Evolutionary conservation across 352 stramenopile genomes (phyloP).

Genomic region (Thalassiosira gravida): DNA sequence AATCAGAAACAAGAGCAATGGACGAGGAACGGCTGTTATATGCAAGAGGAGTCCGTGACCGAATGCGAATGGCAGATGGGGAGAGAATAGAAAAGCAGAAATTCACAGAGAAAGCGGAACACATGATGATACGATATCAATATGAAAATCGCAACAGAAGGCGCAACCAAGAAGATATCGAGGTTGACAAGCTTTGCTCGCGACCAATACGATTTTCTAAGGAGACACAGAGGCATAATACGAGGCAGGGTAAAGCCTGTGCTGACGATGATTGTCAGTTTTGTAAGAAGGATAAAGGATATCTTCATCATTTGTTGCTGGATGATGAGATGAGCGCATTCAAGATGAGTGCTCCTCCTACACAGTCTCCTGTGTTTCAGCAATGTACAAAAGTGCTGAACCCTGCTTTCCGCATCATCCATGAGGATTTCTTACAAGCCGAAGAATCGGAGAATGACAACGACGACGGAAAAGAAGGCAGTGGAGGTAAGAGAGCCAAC

Average conservation of each 20-base stretch:
- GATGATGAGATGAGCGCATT: conserved; percentile 42
- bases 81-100: conserved; percentile 70
- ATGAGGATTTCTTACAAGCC: conserved; percentile 32
- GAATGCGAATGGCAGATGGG: conserved; percentile 41
- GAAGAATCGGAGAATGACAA: conserved; percentile 16
- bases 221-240: conserved; percentile 14
- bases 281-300: conserved; percentile 48
- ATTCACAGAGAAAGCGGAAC: conserved; percentile 50
- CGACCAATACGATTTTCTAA: conserved; percentile 52
- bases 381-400: conserved; percentile 41
- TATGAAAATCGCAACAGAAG: conserved; percentile 63
- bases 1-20: conserved; percentile 41
- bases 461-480: conserved; percentile 4
- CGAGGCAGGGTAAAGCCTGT: conserved; percentile 33
- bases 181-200: conserved; percentile 50
- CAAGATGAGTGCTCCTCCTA: conserved; percentile 35
- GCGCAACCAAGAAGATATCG: conserved; percentile 49
- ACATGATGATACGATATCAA: conserved; percentile 55
- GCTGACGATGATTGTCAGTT: conserved; percentile 54
- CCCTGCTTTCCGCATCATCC: conserved; percentile 38
- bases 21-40: conserved; percentile 60
- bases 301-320: conserved; percentile 49
- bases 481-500: conserved; percentile 29
- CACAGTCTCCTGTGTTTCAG: conserved; percentile 32
- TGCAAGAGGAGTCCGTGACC: conserved; percentile 58